Evolutionary conservation across 169 alveolate genomes (phyloP).

Genomic region (Prorocentrum cordatum): DNA sequence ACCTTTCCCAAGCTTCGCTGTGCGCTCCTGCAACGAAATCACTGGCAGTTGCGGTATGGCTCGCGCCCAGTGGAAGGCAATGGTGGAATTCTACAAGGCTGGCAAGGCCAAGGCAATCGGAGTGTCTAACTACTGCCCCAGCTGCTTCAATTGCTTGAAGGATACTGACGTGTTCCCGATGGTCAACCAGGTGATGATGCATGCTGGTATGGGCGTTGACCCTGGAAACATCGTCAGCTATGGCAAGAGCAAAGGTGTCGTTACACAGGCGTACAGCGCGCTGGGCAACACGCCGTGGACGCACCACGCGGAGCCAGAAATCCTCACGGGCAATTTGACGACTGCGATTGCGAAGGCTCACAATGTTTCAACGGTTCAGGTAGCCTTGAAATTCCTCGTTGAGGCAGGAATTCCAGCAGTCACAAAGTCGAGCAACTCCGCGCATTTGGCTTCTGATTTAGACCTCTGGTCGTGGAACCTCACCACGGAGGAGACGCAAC

Average conservation of each 20-base stretch:
- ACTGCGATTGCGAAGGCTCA: constrained; percentile 27
- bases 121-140: constrained; percentile 57
- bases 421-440: constrained; percentile 5
- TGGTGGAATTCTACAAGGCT: constrained; percentile 26
- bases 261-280: constrained; percentile 20
- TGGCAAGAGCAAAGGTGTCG: constrained; percentile 11
- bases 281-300: too few species aligned
- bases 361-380: constrained; percentile 8
- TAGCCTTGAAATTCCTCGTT: constrained; percentile 32
- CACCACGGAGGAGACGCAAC: background rate
- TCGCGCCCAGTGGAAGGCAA: constrained; percentile 65
- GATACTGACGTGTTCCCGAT: constrained; percentile 5
- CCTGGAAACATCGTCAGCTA: constrained; percentile 11
- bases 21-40: constrained; percentile 30
- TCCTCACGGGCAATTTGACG: constrained; percentile 13
- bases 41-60: constrained; percentile 45
- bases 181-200: constrained; percentile 44
- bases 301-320: constrained; percentile 38
- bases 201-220: constrained; percentile 40
- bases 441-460: constrained; percentile 3
- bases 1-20: background rate
- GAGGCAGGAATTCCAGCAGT: constrained; percentile 43
- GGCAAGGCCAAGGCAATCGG: constrained; percentile 51
- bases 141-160: constrained; percentile 28
- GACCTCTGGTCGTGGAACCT: constrained; percentile 22